Base-by-base conservation (phyloP, 2,329 filamentous ascomycete species). In the Penicillium polonicum region DNA sequence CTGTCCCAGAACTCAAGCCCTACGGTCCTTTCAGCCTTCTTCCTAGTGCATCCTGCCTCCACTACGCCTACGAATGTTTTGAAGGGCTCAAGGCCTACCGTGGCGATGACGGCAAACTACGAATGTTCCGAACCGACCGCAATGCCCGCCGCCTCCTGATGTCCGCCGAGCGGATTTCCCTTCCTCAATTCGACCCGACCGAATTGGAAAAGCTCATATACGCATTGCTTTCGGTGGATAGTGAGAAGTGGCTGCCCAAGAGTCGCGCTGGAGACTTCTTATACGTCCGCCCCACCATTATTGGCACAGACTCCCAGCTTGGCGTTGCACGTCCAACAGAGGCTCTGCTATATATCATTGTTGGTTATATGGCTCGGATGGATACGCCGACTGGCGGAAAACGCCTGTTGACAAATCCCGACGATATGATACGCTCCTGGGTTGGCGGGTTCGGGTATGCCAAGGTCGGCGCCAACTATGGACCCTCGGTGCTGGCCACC, bases 41-140 rank as follows among this genome's bases (percentile, higher is more conserved):
- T 80, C 90, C 90, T 33, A 91, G 86, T 2, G 88, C 90, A 17
- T 88, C 85, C 6, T 85, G 85, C 57, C 83, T 94, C 51, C 90
- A 94, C 79, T 94, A 94, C 74, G 89, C 90, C 2, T 92, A 89
- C 35, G 87, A 91, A 75, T 94, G 90, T 76, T 94, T 94, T 77
- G 90, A 94, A 76, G 90, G 90, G 4, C 78, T 86, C 74, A 94
- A 94, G 74, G 83, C 83, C 39, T 83, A 84, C 70, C 86, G 83
- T 70, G 75, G 85, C 72, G 70, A 82, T 65, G 88, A 92, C 72
- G 86, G 86, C 65, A 82, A 81, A 64, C 82, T 91, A 27, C 85
- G 89, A 52, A 78, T 91, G 54, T 92, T 92, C 82, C 85, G 89
- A 21, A 85, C 88, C 0, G 77, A 85, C 59, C 80, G 83, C 67